Base-by-base conservation (phyloP, 2,329 filamentous ascomycete genomes). In the Myriosclerotinia curreyana region DNA sequence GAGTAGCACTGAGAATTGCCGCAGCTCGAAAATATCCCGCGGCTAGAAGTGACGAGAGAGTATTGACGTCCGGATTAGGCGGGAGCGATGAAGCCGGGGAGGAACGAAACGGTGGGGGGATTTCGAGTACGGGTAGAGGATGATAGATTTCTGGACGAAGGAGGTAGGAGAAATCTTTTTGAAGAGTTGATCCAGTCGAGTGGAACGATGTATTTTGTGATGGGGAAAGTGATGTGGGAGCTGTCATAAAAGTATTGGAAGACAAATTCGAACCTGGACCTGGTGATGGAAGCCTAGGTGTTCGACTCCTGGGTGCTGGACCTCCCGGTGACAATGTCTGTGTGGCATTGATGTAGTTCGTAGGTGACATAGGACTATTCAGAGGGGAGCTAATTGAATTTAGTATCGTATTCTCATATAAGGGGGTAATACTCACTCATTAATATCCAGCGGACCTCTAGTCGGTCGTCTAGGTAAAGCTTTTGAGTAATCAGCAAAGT, bases 101-200 rank as follows among this genome's bases (percentile, higher is more conserved):
- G 68, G 84, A 84, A 66, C 90, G 86, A 75, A 96, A 94, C 3
- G 91, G 78, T 0, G 79, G 72, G 0, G 86, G 85, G 15, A 87
- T 76, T 67, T 82, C 80, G 52, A 86, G 81, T 20, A 83, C 83
- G 0, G 89, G 87, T 31, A 97, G 80, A 1, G 89, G 86, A 74
- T 96, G 93, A 79, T 94, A 97, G 64, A 93, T 88, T 68, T 91
- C 86, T 3, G 91, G 87, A 25, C 88, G 85, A 14, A 95, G 83
- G 53, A 97, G 86, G 75, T 89, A 94, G 22, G 87, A 86, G 69
- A 96, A 90, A 78, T 96, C 89, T 71, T 90, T 89, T 44, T 79
- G 76, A n/a, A 80, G 75, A 14, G 77, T 71, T 64, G 78, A 75
- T 52, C 75, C 66, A 58, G 66, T 69, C 20, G 71, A 70, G 34